A percentile compares a stretch with the other conserved stretches of the same genome.
phyloP scores from a whole-genome alignment of 2,329 filamentous ascomycete genomes.

The Tolypocladium ophioglossoides region DNA sequence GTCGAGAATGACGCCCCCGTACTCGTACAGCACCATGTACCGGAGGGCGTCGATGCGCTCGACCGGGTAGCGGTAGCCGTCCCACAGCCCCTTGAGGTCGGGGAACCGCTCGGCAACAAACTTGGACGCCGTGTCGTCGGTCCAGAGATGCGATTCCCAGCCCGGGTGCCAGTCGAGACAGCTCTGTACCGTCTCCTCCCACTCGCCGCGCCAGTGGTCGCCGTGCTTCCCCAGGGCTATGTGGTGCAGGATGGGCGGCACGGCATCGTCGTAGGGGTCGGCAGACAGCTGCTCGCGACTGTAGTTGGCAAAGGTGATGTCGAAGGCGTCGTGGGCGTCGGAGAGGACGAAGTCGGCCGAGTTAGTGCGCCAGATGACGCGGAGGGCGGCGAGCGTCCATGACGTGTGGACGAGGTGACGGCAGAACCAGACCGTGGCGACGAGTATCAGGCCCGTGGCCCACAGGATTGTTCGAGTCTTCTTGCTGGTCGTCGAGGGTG shows the following conservation, averaged over 20 bases:
- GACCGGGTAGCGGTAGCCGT: constrained; percentile 55
- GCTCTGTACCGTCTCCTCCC: constrained; percentile 18
- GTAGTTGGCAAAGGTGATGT: constrained; percentile 22
- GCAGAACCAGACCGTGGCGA: constrained; percentile 4
- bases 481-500: not conserved
- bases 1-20: constrained; percentile 18
- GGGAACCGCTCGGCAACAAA: constrained; percentile 11
- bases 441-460: constrained; percentile 1
- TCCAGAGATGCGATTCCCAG: constrained; percentile 17
- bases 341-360: constrained; percentile 16
- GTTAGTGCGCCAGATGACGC: constrained; percentile 11
- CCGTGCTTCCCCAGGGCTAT: constrained; percentile 18
- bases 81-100: constrained; percentile 23
- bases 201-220: constrained; percentile 10
- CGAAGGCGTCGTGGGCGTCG: constrained; percentile 14
- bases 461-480: constrained; percentile 1
- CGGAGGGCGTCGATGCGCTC: constrained; percentile 61
- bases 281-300: constrained; percentile 15
- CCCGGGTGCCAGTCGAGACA: constrained; percentile 22
- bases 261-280: constrained; percentile 15
- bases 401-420: constrained; percentile 10
- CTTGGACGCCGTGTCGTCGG: constrained; percentile 8
- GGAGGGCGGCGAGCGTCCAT: constrained; percentile 17
- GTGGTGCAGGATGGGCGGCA: constrained; percentile 24
- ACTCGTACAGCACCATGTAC: constrained; percentile 34